A percentile compares a stretch with the other conserved stretches of the same genome.
phyloP scores from a whole-genome alignment of 257 asterid genomes.

The Cynanchum wilfordii region DNA sequence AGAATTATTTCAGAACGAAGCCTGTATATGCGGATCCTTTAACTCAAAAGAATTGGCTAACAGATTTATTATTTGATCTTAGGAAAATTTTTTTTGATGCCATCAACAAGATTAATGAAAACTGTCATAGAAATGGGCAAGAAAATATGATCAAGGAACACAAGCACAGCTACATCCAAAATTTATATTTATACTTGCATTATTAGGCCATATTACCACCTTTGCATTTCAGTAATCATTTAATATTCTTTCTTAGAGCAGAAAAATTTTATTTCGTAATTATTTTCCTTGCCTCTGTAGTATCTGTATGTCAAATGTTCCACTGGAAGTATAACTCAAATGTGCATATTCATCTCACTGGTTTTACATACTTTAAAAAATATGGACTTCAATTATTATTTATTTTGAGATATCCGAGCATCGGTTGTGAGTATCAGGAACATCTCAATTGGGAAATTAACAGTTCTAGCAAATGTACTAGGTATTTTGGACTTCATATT shows the following conservation, averaged over 20 bases:
- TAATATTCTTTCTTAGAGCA: neutral
- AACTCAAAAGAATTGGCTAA: neutral
- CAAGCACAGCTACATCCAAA: neutral
- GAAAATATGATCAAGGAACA: neutral
- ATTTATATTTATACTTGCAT: neutral
- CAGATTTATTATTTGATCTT: neutral
- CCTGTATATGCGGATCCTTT: neutral
- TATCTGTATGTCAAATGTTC: neutral
- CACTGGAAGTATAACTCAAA: slow-evolving; percentile 1
- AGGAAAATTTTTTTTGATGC: neutral
- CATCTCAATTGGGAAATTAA: slow-evolving; percentile 17
- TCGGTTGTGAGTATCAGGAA: slow-evolving; percentile 13
- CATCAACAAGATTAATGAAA: neutral
- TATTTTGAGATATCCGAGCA: slow-evolving; percentile 1
- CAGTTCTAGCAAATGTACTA: slow-evolving; percentile 25
- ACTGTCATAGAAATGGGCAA: neutral
- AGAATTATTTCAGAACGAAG: neutral
- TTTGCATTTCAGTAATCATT: too few relatives aligned
- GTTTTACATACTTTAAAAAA: neutral
- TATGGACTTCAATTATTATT: neutral
- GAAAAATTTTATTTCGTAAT: neutral
- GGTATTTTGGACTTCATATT: slow-evolving; percentile 80
- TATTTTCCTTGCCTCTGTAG: neutral
- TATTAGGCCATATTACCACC: neutral
- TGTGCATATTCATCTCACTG: neutral